Evolutionary conservation across 768 basidiomycete genomes (phyloP).

Genomic region (Amanita pseudoporphyria): DNA sequence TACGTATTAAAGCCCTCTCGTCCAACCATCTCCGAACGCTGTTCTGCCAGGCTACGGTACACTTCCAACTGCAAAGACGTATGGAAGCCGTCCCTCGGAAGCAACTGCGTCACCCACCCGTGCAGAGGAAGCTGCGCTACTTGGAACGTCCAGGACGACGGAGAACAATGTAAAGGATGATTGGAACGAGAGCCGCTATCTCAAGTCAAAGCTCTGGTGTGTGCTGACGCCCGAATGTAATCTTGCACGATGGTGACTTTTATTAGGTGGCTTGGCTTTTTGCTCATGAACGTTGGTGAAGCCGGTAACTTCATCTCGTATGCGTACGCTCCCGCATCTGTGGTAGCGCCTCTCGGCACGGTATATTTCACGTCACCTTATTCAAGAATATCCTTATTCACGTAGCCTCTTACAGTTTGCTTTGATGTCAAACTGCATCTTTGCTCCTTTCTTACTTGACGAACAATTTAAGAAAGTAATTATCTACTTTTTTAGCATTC

Average conservation of each 20-base stretch:
- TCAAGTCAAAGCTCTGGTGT: slow-evolving; percentile 79
- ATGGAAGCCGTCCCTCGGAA: neutral
- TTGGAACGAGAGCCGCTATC: slow-evolving; percentile 61
- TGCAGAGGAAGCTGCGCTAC: slow-evolving; percentile 25
- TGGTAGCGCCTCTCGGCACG: slow-evolving; percentile 93
- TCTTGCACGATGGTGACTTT: slow-evolving; percentile 4
- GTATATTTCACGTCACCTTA: slow-evolving; percentile 34
- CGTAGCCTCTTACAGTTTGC: slow-evolving; percentile 47
- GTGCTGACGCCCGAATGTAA: slow-evolving; percentile 11
- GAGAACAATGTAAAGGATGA: slow-evolving; percentile 14
- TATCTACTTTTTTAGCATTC: slow-evolving; percentile 10
- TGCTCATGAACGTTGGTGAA: slow-evolving; percentile 89
- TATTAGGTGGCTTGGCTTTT: slow-evolving; percentile 80
- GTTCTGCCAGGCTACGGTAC: neutral
- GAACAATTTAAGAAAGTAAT: slow-evolving; percentile 75
- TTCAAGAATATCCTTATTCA: slow-evolving; percentile 8
- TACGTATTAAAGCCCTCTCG: too few species aligned
- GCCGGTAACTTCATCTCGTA: slow-evolving; percentile 86
- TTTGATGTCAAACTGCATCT: slow-evolving; percentile 90
- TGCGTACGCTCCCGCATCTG: slow-evolving; percentile 82
- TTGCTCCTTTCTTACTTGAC: slow-evolving; percentile 77
- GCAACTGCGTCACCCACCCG: too few species aligned
- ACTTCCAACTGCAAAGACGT: neutral
- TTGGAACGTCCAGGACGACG: slow-evolving; percentile 5
- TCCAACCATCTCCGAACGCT: neutral